Base-by-base conservation (phyloP, 192 early-diverging fungal species). In the Coemansia asiatica region DNA sequence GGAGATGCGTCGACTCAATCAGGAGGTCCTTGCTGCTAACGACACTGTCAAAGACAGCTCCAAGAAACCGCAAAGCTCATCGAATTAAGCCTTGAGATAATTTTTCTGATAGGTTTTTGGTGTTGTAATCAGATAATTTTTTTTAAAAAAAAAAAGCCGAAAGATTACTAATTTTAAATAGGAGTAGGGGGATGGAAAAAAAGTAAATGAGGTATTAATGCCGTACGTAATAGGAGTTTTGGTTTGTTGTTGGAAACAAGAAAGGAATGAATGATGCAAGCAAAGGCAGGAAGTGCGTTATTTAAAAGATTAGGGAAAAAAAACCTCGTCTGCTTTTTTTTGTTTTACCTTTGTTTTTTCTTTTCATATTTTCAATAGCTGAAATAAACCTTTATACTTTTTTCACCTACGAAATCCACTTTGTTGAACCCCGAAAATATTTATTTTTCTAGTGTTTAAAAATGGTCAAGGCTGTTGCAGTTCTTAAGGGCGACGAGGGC, bases 391-490 rank as follows among this genome's bases (percentile, higher is more conserved):
- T 25, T 38, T 60, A 1, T 46, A 16, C 25, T 23, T n/a, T 46
- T 60, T 21, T 61, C n/a, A 33, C 21, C 7, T 18, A n/a, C 16
- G 19, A 2, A 2, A 48, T 25, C 35, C 25, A 33, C 28, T 59
- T 48, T 48, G 22, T 47, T 13, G 31, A 26, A 56, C 47, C 56
- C n/a, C n/a, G n/a, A n/a, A n/a, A n/a, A n/a, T n/a, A n/a, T n/a
- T n/a, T n/a, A n/a, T n/a, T n/a, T n/a, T n/a, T n/a, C n/a, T n/a
- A 67, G 65, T 22, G 21, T 63, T 26, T 40, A 63, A 91, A 75
- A 63, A 93, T 92, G 91, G 88, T 87, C 73, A 88, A 90, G 73
- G 93, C 93, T 81, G 89, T 95, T 68, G 86, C 87, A 76, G 87
- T 92, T 78, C 75, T 95, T 74, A 88, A 86, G 66, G 75, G 81